phyloP scores from a whole-genome alignment of 345 rosid genomes.

The Durio zibethinus region DNA sequence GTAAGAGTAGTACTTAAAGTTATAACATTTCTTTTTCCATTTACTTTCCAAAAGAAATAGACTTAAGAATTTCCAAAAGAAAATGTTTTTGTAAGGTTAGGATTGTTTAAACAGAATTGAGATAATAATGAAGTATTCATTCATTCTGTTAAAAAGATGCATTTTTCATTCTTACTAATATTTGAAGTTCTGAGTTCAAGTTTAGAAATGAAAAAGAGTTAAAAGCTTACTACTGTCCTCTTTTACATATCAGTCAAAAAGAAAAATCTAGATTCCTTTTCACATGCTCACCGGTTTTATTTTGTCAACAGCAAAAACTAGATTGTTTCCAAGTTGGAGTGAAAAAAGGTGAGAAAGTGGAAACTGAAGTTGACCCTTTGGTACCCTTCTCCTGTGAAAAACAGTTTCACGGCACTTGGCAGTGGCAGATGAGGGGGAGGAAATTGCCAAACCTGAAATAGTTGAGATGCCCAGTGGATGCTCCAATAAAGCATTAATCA shows the following conservation, averaged over 20 bases:
- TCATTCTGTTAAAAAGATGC: too few relatives aligned
- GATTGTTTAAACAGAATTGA: too few relatives aligned
- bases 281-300: background rate
- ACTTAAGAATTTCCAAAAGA: too few relatives aligned
- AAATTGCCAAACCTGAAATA: constrained; percentile 7
- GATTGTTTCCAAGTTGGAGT: background rate
- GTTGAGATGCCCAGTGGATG: constrained; percentile 1
- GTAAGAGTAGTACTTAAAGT: background rate
- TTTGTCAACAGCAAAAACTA: background rate
- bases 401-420: background rate
- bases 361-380: background rate
- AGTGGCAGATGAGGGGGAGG: background rate
- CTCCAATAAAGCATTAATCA: background rate
- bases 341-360: constrained; percentile 5
- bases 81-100: too few relatives aligned
- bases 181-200: too few relatives aligned
- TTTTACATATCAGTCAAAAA: background rate
- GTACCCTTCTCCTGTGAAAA: background rate
- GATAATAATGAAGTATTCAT: too few relatives aligned
- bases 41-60: too few relatives aligned
- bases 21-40: background rate
- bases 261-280: background rate
- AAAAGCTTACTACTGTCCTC: background rate
- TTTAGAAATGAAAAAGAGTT: too few relatives aligned
- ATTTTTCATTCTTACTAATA: too few relatives aligned